Conservation (phyloP, 169 alveolate species). For the Plasmodium vinckei region DNA sequence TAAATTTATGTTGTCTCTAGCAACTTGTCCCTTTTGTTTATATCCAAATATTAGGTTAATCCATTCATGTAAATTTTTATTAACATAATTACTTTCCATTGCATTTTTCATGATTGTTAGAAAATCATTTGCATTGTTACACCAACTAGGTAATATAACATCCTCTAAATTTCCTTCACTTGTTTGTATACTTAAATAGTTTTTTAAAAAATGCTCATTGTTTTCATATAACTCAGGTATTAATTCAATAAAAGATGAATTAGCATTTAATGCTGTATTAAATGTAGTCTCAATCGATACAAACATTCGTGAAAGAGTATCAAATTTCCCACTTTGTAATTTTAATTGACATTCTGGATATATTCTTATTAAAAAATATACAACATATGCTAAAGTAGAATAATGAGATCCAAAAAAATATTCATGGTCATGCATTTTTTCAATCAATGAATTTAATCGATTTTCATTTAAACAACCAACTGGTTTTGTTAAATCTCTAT, state of each 20-base stretch:
- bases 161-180: slow-evolving; percentile 86
- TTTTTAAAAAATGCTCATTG: slow-evolving; percentile 89
- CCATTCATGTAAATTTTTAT: slow-evolving; percentile 94
- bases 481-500: slow-evolving; percentile 93
- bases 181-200: slow-evolving; percentile 85
- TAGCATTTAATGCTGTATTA: slow-evolving; percentile 83
- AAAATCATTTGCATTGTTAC: slow-evolving; percentile 82
- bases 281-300: slow-evolving; percentile 81
- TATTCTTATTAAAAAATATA: slow-evolving; percentile 94
- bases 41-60: slow-evolving; percentile 97
- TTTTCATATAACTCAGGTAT: slow-evolving; percentile 95
- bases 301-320: slow-evolving; percentile 88
- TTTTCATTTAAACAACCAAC: slow-evolving; percentile 92
- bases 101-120: slow-evolving; percentile 90
- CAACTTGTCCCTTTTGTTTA: slow-evolving; percentile 84
- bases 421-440: slow-evolving; percentile 87
- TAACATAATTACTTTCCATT: slow-evolving; percentile 95
- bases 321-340: slow-evolving; percentile 94
- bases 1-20: slow-evolving; percentile 84
- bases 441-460: slow-evolving; percentile 86
- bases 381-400: slow-evolving; percentile 97
- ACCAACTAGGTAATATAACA: slow-evolving; percentile 93
- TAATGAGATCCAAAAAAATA: slow-evolving; percentile 97
- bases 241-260: slow-evolving; percentile 92
- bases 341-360: slow-evolving; percentile 96